These are phyloP conservation scores for Solidago caesia DNA, from an alignment of 129 eudicot species.

Conservation along the genomic window DNA sequence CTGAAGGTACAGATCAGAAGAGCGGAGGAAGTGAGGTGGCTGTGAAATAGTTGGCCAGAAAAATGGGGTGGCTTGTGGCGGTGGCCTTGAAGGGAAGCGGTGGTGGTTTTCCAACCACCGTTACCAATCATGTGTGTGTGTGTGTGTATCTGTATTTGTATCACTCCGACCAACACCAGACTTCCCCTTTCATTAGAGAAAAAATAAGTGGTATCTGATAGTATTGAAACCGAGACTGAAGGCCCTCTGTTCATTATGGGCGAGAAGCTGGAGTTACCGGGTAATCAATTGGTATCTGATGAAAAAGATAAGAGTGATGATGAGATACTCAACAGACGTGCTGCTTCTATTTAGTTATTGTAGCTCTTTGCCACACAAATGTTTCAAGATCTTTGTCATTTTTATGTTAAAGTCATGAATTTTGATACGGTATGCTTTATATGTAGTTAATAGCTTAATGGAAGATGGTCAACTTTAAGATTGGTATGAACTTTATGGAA, in stretches of 20 bases:
- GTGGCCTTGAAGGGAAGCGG: no score
- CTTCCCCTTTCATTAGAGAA: no score
- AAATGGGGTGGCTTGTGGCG: no score
- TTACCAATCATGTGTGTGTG: no score
- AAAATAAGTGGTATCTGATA: conserved; percentile 15
- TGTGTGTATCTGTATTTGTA: no score
- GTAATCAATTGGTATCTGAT: conserved; percentile 47
- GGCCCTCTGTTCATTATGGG: conserved; percentile 67
- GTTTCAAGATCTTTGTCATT: background rate
- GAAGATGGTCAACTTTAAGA: background rate
- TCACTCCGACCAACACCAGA: no score
- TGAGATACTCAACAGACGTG: conserved; percentile 63
- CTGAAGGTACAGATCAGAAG: no score
- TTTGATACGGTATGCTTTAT: conserved; percentile 18
- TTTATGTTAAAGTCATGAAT: conserved; percentile 2
- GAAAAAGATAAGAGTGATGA: conserved; percentile 63
- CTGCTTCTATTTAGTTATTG: conserved; percentile 51
- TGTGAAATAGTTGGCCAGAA: no score
- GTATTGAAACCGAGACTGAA: conserved; percentile 47
- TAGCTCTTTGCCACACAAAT: conserved; percentile 17
- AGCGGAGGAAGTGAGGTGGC: no score
- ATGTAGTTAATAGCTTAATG: background rate
- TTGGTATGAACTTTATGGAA: background rate
- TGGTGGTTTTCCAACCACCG: no score
- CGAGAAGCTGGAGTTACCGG: conserved; percentile 59